A percentile compares a stretch with the other conserved stretches of the same genome.
Conservation (phyloP, 73 alveolate species). For the Blepharisma japonicum region DNA sequence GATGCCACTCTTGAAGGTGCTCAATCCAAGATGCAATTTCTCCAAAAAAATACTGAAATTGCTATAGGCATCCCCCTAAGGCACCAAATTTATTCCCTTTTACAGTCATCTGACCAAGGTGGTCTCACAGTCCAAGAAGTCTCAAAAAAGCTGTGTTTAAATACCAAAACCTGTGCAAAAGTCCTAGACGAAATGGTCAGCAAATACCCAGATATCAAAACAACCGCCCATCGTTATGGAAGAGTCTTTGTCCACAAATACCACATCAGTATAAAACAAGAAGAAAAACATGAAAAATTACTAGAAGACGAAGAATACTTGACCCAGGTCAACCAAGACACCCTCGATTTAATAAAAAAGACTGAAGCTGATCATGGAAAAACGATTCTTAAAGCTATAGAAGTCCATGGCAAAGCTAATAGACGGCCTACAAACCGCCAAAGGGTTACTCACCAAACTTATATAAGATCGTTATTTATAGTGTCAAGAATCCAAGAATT, state of each 20-base stretch:
- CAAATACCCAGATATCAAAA: not conserved
- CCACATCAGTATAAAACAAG: not conserved
- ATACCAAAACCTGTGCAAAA: slow-evolving; percentile 21
- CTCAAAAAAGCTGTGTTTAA: not conserved
- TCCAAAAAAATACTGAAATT: not conserved
- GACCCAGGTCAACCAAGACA: not conserved
- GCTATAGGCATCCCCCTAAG: not conserved
- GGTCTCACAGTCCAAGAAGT: slow-evolving; percentile 29
- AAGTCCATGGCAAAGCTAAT: not conserved
- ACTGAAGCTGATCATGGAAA: not conserved
- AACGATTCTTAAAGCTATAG: not conserved
- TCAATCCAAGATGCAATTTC: not conserved
- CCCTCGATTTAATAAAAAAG: not conserved
- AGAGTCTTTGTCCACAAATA: slow-evolving; percentile 28
- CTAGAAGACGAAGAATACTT: not conserved
- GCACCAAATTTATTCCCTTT: not conserved
- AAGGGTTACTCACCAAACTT: slow-evolving; percentile 3
- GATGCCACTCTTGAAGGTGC: slow-evolving; percentile 11
- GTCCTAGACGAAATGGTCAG: slow-evolving; percentile 22
- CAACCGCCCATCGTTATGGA: slow-evolving; percentile 23
- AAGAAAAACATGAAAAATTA: not conserved
- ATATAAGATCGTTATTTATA: slow-evolving; percentile 9
- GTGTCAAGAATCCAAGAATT: not conserved
- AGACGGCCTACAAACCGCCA: not conserved
- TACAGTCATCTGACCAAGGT: not conserved